Evolutionary conservation across 805 yeast genomes (phyloP), one percentile per base, ranked within the genome.

Genomic region (Saturnispora saitoi): DNA sequence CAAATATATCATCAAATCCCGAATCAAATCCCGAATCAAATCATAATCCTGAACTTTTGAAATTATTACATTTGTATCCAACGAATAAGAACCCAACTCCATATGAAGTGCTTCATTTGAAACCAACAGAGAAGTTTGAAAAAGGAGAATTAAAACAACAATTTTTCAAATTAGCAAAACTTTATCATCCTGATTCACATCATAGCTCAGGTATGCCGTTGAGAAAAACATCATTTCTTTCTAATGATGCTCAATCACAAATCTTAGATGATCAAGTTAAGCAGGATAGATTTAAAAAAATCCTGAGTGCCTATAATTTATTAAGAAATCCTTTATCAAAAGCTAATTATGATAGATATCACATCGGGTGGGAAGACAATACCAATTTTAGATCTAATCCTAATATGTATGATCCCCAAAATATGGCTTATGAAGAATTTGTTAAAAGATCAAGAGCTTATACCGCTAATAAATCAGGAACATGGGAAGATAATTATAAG

Each of bases 121-220:
- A 62, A 2, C 52, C 52, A 4, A 61, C 63, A 0, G 56, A 56
- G 1, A 60, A 60, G 22, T 63, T 73, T 39, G 72, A 73, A 48
- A 62, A 62, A 44, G 62, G 56, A 10, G 53, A 61, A 29, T 64
- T 82, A 44, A 77, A 77, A 51, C 53, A 65, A 24, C 72, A 73
- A 41, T 84, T 82, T 58, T 77, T 75, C 54, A 70, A 75, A 47
- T 67, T 78, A 42, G 89, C 89, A 10, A 86, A 84, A 62, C 59
- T 80, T 9, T 89, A 89, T 57, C 96, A 89, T 61, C 96, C 97
- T 0, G 97, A 89, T 54, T 56, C 67, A 4, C 51, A 48, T 36
- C 42, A 54, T 12, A 56, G 53, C 32, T 53, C 58, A 39, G 63
- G 63, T n/a, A 51, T 50, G 14, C 48, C 40, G 12, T 47, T 54